phyloP scores from a whole-genome alignment of 345 rosid species.

The Eucalyptus tenuipes region DNA sequence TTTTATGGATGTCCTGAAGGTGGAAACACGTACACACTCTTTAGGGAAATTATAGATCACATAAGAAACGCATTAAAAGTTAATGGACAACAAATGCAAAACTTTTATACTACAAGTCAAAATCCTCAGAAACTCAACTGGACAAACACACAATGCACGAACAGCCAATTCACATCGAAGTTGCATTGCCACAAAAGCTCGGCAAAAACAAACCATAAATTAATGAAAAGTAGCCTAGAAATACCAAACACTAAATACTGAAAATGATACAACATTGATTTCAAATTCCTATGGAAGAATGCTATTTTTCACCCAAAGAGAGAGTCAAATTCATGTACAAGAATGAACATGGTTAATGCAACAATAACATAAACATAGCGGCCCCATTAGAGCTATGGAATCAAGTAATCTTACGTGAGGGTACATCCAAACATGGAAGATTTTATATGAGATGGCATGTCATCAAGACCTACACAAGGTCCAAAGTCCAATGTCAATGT shows the following conservation, averaged over 20 bases:
- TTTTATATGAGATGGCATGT: conserved; percentile 91
- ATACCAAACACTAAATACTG: not conserved
- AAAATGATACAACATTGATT: not conserved
- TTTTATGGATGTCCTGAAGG: conserved; percentile 40
- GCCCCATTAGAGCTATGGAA: not conserved
- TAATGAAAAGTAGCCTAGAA: not conserved
- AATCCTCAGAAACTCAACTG: not conserved
- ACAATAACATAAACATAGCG: not conserved
- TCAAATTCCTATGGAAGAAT: not conserved
- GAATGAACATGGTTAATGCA: not conserved
- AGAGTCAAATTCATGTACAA: conserved; percentile 16
- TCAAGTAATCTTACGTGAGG: conserved; percentile 41
- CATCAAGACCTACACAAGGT: conserved; percentile 58
- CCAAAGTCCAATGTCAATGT: not conserved
- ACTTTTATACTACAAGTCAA: not conserved
- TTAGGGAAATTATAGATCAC: not conserved
- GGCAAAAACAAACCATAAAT: not conserved
- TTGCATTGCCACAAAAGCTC: not conserved
- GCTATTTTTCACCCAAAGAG: not conserved
- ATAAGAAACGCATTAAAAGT: not conserved
- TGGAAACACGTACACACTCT: not conserved
- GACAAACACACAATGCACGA: not conserved
- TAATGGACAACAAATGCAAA: not conserved
- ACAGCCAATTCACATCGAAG: not conserved
- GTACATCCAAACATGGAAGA: conserved; percentile 82